A percentile compares a stretch with the other conserved stretches of the same genome.
These are phyloP conservation scores for Gossypium arboreum DNA, from an alignment of 345 rosid species.

Conservation along the genomic window DNA sequence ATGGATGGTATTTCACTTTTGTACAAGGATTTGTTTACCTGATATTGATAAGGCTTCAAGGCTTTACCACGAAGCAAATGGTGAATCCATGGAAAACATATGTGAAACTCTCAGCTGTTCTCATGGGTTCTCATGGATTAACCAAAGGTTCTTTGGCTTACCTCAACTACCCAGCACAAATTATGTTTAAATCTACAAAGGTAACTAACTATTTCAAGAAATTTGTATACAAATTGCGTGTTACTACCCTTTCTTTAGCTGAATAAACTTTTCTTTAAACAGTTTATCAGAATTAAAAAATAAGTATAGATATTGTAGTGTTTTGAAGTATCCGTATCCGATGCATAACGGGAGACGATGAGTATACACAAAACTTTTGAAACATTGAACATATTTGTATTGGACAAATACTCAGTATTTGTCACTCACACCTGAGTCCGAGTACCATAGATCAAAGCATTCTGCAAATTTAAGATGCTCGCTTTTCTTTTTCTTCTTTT, in stretches of 20 bases:
- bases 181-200: conserved; percentile 99
- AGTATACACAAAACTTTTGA: no score
- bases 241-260: neutral
- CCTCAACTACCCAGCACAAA: conserved; percentile 96
- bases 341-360: no score
- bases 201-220: conserved; percentile 24
- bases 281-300: neutral
- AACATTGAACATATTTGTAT: no score
- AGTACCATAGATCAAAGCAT: neutral
- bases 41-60: conserved; percentile 76
- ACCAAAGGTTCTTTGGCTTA: conserved; percentile 95
- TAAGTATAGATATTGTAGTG: neutral
- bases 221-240: neutral
- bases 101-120: conserved; percentile 89
- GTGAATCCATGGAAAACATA: conserved; percentile 97
- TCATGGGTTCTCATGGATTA: conserved; percentile 94
- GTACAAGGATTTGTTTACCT: conserved; percentile 97
- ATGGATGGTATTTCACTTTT: conserved; percentile 98
- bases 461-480: no score
- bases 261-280: no score
- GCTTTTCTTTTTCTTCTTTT: no score
- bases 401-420: no score
- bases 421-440: neutral
- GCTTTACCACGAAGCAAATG: conserved; percentile 83
- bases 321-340: no score